Conservation (phyloP, 306 rosid genomes). For the Dalbergia cultrata region DNA sequence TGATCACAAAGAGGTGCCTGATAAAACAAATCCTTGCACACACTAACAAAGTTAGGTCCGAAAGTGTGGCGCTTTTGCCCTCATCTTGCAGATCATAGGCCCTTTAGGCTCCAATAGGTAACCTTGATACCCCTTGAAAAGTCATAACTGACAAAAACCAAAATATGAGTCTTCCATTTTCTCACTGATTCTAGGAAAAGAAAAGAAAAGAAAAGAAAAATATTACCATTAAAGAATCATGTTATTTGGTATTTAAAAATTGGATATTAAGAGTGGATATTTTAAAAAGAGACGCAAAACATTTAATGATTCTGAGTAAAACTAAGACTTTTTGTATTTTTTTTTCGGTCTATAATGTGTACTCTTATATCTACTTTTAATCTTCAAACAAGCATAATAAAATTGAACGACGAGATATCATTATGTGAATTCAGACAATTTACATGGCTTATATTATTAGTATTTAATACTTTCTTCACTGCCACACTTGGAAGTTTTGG, state of each 20-base stretch:
- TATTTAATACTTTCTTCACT: constrained; percentile 34
- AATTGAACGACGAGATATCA: neutral
- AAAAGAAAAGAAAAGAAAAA: neutral
- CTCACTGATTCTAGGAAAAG: neutral
- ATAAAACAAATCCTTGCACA: neutral
- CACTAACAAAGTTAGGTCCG: neutral
- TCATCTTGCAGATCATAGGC: neutral
- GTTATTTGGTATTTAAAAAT: too few relatives aligned
- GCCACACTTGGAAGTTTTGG: constrained; percentile 30
- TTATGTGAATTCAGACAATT: neutral
- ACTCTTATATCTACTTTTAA: too few relatives aligned
- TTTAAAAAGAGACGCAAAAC: too few relatives aligned
- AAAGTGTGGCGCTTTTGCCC: neutral
- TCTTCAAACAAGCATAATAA: too few relatives aligned
- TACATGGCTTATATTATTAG: constrained; percentile 34
- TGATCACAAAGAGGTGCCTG: neutral
- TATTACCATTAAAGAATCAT: too few relatives aligned
- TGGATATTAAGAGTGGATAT: too few relatives aligned
- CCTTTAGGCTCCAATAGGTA: neutral
- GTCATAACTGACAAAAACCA: neutral
- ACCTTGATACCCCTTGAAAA: neutral
- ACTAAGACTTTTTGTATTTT: too few relatives aligned
- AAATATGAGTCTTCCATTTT: neutral
- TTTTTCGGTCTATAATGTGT: too few relatives aligned
- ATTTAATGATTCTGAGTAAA: too few relatives aligned